A percentile compares a stretch with the other conserved stretches of the same genome.
These are phyloP conservation scores for Metschnikowia amazonensis DNA, from an alignment of 805 yeast genomes.

Conservation along the genomic window DNA sequence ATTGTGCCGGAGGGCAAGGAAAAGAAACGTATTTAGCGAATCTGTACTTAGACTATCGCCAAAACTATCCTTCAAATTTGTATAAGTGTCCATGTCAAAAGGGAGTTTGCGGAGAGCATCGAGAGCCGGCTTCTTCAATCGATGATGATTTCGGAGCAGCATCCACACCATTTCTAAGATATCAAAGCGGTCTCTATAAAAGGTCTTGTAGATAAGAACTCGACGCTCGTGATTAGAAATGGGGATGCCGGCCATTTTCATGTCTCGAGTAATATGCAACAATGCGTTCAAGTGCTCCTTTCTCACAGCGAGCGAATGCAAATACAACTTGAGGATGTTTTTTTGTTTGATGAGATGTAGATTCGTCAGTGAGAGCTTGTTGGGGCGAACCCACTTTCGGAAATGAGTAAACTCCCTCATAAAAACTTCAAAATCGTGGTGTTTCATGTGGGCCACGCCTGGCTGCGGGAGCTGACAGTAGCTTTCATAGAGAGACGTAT, in stretches of 20 bases:
- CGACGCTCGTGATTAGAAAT: constrained; percentile 30
- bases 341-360: constrained; percentile 4
- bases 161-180: constrained; percentile 17
- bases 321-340: constrained; percentile 10
- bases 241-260: constrained; percentile 24
- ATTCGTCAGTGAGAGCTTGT: constrained; percentile 16
- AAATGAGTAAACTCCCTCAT: constrained; percentile 22
- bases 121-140: background rate
- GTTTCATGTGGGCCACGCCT: constrained; percentile 22
- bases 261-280: constrained; percentile 26
- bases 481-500: constrained; percentile 22
- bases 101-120: constrained; percentile 3
- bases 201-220: constrained; percentile 25
- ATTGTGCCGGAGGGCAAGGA: constrained; percentile 29
- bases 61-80: constrained; percentile 17
- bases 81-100: constrained; percentile 23
- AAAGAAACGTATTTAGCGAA: constrained; percentile 25
- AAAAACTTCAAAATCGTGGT: constrained; percentile 28
- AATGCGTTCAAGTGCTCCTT: constrained; percentile 20
- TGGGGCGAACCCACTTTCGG: constrained; percentile 28
- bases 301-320: constrained; percentile 20
- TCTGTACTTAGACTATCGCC: constrained; percentile 13
- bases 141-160: background rate
- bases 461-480: constrained; percentile 29
- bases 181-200: constrained; percentile 29